Conservation (phyloP, 176 grass and related monocot genomes). For the Juncus effusus region DNA sequence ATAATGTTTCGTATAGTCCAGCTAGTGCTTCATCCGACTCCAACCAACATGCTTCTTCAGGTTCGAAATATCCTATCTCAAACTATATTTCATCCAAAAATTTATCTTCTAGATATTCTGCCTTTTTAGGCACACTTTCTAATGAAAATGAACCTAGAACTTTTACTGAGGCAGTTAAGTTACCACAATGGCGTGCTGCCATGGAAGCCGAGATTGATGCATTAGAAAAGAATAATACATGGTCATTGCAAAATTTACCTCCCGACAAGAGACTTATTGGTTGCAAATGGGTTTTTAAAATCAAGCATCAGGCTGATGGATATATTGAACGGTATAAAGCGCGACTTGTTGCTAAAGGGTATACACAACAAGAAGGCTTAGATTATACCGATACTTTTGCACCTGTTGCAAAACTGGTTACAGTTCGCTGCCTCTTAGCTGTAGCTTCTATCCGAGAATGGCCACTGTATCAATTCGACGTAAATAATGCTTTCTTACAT, state of each 20-base stretch:
- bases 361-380: not conserved
- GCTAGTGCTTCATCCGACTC: not conserved
- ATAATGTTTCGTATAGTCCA: not conserved
- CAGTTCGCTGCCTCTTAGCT: not conserved
- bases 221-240: not conserved
- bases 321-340: not conserved
- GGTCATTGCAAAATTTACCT: not conserved
- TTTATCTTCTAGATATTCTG: not conserved
- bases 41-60: not conserved
- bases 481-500: not conserved
- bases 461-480: not conserved
- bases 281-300: too few species aligned
- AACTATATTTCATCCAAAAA: not conserved
- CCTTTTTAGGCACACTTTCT: not conserved
- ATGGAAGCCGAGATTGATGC: not conserved
- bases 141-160: not conserved
- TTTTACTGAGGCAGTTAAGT: not conserved
- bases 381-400: not conserved
- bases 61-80: not conserved
- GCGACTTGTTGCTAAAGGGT: too few species aligned
- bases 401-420: not conserved
- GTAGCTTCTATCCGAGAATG: not conserved
- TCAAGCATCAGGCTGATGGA: not conserved
- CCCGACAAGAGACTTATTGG: not conserved
- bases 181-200: not conserved